phyloP scores from a whole-genome alignment of 2,329 filamentous ascomycete species.

The Lasiodiplodia hormozganensis region DNA sequence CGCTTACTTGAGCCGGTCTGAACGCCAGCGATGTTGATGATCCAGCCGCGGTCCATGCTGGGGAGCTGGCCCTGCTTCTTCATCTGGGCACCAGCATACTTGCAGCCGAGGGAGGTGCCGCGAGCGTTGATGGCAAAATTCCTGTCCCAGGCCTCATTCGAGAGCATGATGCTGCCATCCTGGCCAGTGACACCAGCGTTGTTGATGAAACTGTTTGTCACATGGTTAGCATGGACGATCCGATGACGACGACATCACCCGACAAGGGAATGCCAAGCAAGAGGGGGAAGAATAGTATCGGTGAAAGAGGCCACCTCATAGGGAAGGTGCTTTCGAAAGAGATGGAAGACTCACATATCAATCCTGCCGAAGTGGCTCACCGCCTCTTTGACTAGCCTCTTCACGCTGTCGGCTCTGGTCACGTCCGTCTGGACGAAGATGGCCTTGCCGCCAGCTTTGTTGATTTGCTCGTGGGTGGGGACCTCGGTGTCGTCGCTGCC shows the following conservation, averaged over 20 bases:
- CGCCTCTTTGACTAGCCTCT: conserved; percentile 35
- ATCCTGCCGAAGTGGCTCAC: conserved; percentile 42
- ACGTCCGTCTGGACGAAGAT: conserved; percentile 40
- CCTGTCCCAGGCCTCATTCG: conserved; percentile 39
- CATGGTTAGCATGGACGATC: conserved; percentile 30
- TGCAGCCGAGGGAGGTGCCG: conserved; percentile 44
- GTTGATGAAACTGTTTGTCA: conserved; percentile 34
- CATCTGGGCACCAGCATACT: conserved; percentile 44
- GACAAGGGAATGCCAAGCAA: conserved; percentile 20
- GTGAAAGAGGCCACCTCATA: conserved; percentile 13
- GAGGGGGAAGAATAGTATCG: background rate
- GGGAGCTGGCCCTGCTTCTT: conserved; percentile 39
- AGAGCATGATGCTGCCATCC: conserved; percentile 35
- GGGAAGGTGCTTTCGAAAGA: background rate
- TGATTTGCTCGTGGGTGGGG: conserved; percentile 32
- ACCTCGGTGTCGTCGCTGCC: conserved; percentile 6
- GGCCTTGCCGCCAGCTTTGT: conserved; percentile 26
- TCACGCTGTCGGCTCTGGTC: conserved; percentile 35
- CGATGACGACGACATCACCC: conserved; percentile 32
- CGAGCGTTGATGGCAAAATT: conserved; percentile 43
- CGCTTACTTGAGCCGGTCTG: conserved; percentile 40
- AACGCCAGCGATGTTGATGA: conserved; percentile 62
- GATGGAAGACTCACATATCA: conserved; percentile 37
- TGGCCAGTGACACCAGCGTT: conserved; percentile 44
- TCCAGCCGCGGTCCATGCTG: conserved; percentile 53